Evolutionary conservation across 2,329 filamentous ascomycete genomes (phyloP), one percentile per base, ranked within the genome.

Genomic region (Fusarium foetens): DNA sequence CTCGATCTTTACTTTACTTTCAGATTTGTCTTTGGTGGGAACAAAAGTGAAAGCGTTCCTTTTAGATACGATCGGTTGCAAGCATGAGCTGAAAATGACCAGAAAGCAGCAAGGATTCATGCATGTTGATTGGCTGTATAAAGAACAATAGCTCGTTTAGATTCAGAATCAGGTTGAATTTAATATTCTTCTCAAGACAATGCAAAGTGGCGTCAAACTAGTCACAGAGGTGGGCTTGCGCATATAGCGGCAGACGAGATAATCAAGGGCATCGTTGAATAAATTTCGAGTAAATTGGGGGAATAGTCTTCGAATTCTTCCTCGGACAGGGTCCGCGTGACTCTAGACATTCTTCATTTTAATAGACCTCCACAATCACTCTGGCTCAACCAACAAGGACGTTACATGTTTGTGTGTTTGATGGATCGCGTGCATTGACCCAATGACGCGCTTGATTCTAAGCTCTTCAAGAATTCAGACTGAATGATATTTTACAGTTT

Each of bases 181-280:
- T 25, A 33, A n/a, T 23, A 33, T 39, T 60, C 4, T 51, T 25
- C 19, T n/a, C 8, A 53, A 42, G 21, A 62, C 63, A 67, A 67
- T 67, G 5, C 17, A 45, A 52, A 48, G 64, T 67, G 63, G 64
- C 64, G 63, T 49, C 12, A 2, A 51, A 16, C 33, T 51, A 27
- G 45, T 35, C 16, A 8, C 25, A n/a, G 23, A 21, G n/a, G 11
- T 38, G 5, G 10, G 17, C 0, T 31, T 46, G 39, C 4, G 25
- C 49, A 14, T 13, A n/a, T 11, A 29, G 17, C 29, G 11, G 29
- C 13, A 35, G n/a, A 25, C 23, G 0, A 38, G 9, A 27, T 38
- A 21, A 41, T 16, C 23, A n/a, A 8, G 9, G 38, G 10, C 7
- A 35, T 16, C 3, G 1, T 39, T 11, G 10, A 19, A 54, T 10